Evolutionary conservation across 2,329 filamentous ascomycete species (phyloP).

Genomic region (Fusarium dimerum): DNA sequence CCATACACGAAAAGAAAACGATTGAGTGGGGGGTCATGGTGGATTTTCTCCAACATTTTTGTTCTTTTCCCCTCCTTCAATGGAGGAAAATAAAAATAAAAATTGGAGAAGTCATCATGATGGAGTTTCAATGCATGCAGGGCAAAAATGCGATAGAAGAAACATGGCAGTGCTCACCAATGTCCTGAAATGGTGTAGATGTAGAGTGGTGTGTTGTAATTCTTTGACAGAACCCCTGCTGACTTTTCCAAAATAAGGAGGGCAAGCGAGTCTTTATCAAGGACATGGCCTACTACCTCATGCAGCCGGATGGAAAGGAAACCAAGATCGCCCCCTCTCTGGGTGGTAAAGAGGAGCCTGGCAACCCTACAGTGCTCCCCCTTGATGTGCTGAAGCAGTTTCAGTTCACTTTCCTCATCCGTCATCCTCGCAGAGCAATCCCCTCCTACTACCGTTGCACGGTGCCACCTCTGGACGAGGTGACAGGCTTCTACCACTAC

Average conservation of each 20-base stretch:
- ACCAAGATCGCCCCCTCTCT: constrained; percentile 80
- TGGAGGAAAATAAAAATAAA: no score
- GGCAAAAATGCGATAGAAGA: no score
- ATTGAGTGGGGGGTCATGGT: no score
- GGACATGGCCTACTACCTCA: constrained; percentile 91
- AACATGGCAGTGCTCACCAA: no score
- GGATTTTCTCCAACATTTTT: no score
- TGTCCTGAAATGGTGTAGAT: neutral
- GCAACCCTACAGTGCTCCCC: constrained; percentile 86
- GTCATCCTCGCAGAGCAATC: constrained; percentile 87
- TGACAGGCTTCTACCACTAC: constrained; percentile 86
- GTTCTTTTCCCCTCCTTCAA: no score
- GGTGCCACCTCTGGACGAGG: constrained; percentile 76
- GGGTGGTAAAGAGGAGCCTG: constrained; percentile 57
- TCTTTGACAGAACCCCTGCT: neutral
- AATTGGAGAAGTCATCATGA: no score
- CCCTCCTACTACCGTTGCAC: constrained; percentile 96
- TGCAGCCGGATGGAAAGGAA: constrained; percentile 70
- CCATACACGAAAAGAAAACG: no score
- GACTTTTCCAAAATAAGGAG: constrained; percentile 46
- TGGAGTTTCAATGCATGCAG: no score
- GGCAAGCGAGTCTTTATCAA: constrained; percentile 96
- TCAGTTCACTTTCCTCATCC: constrained; percentile 96
- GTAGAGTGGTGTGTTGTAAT: no score
- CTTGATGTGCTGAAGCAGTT: constrained; percentile 72